Conservation (phyloP, 1,284 basidiomycete species). For the Ceratobasidium sp. region DNA sequence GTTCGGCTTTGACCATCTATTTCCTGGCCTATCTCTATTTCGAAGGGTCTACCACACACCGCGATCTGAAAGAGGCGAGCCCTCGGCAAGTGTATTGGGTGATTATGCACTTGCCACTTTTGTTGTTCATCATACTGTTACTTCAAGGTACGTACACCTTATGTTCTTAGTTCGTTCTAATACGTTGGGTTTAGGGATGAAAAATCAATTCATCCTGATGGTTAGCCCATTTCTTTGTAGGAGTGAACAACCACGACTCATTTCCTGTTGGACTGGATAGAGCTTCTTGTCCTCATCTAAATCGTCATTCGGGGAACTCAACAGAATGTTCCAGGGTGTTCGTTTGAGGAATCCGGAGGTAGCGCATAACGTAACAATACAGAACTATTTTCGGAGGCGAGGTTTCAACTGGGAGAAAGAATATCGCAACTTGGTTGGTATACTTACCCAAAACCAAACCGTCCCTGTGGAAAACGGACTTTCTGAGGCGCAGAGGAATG, state of each 20-base stretch:
- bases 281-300: constrained; percentile 21
- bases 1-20: constrained; percentile 22
- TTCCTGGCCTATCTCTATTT: constrained; percentile 28
- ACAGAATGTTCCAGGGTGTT: constrained; percentile 3
- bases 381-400: background rate
- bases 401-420: constrained; percentile 15
- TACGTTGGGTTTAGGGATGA: background rate
- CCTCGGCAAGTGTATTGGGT: constrained; percentile 4
- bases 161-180: background rate
- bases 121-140: background rate
- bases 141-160: background rate
- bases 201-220: constrained; percentile 28
- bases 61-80: background rate
- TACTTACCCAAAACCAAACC: constrained; percentile 6
- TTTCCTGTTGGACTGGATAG: background rate
- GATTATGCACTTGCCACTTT: constrained; percentile 17
- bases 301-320: background rate
- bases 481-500: constrained; percentile 5
- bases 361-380: background rate
- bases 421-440: constrained; percentile 17
- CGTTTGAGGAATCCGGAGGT: background rate
- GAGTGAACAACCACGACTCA: background rate
- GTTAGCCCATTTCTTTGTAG: background rate
- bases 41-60: background rate
- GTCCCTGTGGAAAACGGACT: background rate